Percentiles rank a stretch among this genome's conserved stretches.
phyloP scores from a whole-genome alignment of 1,139 yeast species.

The Taphrina deformans region DNA sequence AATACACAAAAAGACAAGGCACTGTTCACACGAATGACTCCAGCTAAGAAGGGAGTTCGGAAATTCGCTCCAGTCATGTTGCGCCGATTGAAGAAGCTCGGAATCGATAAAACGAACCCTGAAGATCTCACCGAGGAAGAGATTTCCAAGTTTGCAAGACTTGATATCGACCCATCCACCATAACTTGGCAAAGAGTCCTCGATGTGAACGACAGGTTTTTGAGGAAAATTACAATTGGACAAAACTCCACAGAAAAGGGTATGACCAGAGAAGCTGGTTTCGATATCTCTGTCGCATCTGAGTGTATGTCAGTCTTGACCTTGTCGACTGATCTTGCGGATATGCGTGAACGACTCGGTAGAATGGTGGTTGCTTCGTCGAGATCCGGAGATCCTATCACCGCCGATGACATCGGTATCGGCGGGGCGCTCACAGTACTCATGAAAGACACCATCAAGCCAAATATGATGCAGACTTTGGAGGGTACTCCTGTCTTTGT shows the following conservation, averaged over 20 bases:
- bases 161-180: slow-evolving; percentile 89
- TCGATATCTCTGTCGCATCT: slow-evolving; percentile 94
- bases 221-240: slow-evolving; percentile 89
- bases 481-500: slow-evolving; percentile 98
- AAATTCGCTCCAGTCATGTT: slow-evolving; percentile 76
- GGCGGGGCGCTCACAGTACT: slow-evolving; percentile 97
- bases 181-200: slow-evolving; percentile 97
- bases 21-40: slow-evolving; percentile 82
- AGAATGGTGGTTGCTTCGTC: slow-evolving; percentile 87
- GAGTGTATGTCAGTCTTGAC: slow-evolving; percentile 98
- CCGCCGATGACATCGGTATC: slow-evolving; percentile 94
- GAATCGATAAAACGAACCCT: slow-evolving; percentile 78
- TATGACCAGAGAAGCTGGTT: slow-evolving; percentile 82
- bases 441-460: slow-evolving; percentile 95
- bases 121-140: slow-evolving; percentile 80
- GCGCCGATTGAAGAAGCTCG: slow-evolving; percentile 74
- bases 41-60: slow-evolving; percentile 79
- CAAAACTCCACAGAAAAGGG: slow-evolving; percentile 96
- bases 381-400: slow-evolving; percentile 78
- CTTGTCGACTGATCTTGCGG: slow-evolving; percentile 75
- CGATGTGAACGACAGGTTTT: slow-evolving; percentile 90
- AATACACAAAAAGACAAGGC: slow-evolving; percentile 87
- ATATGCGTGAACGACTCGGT: slow-evolving; percentile 88
- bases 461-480: slow-evolving; percentile 94
- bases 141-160: slow-evolving; percentile 69